phyloP scores from a whole-genome alignment of 495 filamentous ascomycete species.

The Annulohypoxylon stygium region DNA sequence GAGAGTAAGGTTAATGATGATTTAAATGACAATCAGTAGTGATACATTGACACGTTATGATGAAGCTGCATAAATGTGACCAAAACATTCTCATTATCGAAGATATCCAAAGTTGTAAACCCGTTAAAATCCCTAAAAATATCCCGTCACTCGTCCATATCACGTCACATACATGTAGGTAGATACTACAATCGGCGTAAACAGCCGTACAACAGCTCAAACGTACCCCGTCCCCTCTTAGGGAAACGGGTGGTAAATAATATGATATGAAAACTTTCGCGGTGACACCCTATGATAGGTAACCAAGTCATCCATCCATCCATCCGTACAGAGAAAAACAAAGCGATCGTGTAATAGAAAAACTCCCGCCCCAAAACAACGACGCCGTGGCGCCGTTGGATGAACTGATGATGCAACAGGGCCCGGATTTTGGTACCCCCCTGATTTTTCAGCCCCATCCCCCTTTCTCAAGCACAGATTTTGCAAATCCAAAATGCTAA shows the following conservation, averaged over 20 bases:
- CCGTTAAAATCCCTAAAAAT: constrained; percentile 19
- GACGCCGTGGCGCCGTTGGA: constrained; percentile 38
- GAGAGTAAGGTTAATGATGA: neutral
- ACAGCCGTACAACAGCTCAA: constrained; percentile 16
- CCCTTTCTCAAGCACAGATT: neutral
- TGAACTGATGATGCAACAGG: constrained; percentile 39
- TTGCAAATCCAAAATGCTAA: constrained; percentile 11
- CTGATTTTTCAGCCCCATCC: constrained; percentile 18
- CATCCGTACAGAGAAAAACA: constrained; percentile 5
- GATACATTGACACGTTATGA: neutral
- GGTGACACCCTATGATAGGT: neutral
- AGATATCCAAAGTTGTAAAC: constrained; percentile 29
- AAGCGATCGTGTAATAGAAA: constrained; percentile 21
- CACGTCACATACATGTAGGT: constrained; percentile 25
- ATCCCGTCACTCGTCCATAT: constrained; percentile 12
- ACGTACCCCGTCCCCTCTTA: neutral
- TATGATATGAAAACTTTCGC: constrained; percentile 12
- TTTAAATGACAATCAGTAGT: neutral
- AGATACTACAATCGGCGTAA: constrained; percentile 18
- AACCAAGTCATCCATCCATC: neutral
- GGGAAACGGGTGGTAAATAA: constrained; percentile 4
- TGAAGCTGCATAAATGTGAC: neutral
- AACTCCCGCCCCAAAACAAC: constrained; percentile 24
- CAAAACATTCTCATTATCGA: constrained; percentile 37
- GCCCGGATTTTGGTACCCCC: constrained; percentile 8